Percentiles rank a stretch among this genome's conserved stretches.
Evolutionary conservation across 1,139 yeast species (phyloP).

Genomic region (Kluyveromyces sp.): DNA sequence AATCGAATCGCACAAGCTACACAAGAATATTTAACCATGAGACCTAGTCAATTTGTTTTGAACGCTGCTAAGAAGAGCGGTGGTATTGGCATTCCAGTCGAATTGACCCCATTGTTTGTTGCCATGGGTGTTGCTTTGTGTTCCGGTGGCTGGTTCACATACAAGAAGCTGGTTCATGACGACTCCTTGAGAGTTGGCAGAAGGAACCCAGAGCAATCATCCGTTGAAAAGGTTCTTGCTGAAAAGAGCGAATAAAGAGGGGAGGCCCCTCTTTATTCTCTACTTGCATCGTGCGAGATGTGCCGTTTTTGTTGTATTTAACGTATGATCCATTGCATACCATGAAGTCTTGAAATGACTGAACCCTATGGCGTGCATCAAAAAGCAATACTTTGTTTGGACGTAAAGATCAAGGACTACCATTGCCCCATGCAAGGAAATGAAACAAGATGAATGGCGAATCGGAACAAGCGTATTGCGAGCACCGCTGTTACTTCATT

Average conservation of each 20-base stretch:
- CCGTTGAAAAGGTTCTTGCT: conserved; percentile 52
- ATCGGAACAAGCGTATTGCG: background rate
- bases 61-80: conserved; percentile 37
- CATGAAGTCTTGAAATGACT: background rate
- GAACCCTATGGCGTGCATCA: background rate
- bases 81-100: conserved; percentile 51
- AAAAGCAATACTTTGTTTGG: background rate
- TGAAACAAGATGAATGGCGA: background rate
- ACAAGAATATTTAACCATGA: conserved; percentile 19
- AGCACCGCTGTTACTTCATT: background rate
- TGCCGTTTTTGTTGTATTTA: background rate
- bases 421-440: background rate
- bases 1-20: no score
- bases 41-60: conserved; percentile 38
- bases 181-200: conserved; percentile 62
- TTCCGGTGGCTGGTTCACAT: conserved; percentile 63
- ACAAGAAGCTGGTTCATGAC: conserved; percentile 66
- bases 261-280: no score
- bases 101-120: conserved; percentile 64
- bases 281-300: no score
- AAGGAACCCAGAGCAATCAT: conserved; percentile 46
- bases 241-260: conserved; percentile 1
- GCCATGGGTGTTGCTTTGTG: conserved; percentile 59
- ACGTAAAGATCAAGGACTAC: background rate
- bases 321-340: background rate